Evolutionary conservation across 768 basidiomycete genomes (phyloP).

Genomic region (Dentipellis sp.): DNA sequence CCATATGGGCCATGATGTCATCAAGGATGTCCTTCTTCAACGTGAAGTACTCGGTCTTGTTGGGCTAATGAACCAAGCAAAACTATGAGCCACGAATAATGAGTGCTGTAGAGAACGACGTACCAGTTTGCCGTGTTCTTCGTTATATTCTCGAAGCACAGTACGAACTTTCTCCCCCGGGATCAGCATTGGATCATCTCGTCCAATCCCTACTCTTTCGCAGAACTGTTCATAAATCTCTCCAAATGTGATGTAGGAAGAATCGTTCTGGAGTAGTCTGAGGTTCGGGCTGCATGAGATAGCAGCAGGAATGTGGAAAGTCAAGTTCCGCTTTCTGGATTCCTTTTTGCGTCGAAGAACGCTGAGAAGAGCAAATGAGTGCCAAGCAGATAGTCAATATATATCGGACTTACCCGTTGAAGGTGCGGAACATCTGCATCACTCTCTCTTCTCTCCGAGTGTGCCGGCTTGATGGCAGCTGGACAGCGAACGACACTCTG

Average conservation of each 20-base stretch:
- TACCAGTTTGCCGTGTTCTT: constrained; percentile 34
- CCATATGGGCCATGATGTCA: constrained; percentile 78
- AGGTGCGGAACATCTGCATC: constrained; percentile 86
- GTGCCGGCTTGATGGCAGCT: constrained; percentile 77
- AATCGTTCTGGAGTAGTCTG: constrained; percentile 84
- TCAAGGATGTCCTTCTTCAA: constrained; percentile 82
- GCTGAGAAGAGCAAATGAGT: constrained; percentile 31
- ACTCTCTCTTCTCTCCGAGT: constrained; percentile 89
- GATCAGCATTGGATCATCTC: constrained; percentile 83
- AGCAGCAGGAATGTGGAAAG: constrained; percentile 85
- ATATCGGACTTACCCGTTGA: constrained; percentile 62
- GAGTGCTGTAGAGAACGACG: constrained; percentile 5
- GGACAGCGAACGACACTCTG: constrained; percentile 83
- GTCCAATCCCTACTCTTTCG: constrained; percentile 57
- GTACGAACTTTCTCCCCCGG: constrained; percentile 79
- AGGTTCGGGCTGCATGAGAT: constrained; percentile 77
- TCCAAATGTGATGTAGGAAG: constrained; percentile 82
- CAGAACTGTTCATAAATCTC: constrained; percentile 94
- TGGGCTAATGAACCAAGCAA: constrained; percentile 29
- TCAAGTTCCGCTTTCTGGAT: constrained; percentile 81
- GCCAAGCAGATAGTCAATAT: background rate
- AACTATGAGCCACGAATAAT: background rate
- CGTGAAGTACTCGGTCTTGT: constrained; percentile 55
- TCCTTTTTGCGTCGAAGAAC: constrained; percentile 85
- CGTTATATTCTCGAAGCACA: constrained; percentile 50